Evolutionary conservation across 352 stramenopile species (phyloP), one percentile per base, ranked within the genome.

Genomic region (Globisporangium nunn): DNA sequence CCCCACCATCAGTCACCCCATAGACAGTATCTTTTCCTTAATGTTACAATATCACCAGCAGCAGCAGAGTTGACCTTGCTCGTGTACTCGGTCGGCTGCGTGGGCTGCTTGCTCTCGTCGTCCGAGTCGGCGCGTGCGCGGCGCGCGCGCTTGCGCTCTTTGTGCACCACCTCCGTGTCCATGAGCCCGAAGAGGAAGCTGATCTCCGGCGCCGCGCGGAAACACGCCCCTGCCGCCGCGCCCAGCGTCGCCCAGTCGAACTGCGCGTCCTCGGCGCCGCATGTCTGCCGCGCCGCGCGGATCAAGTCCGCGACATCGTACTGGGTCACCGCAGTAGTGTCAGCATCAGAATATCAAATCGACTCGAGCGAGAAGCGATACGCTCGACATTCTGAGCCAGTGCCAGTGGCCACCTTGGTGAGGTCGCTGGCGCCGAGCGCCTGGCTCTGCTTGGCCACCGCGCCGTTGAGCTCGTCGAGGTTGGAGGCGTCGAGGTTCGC

Each of bases 401-500:
- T n/a, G n/a, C n/a, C n/a, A n/a, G n/a, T n/a, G n/a, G n/a, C n/a
- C 47, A 77, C 73, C 66, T 93, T 90, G 52, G 79, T 90, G 28
- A 90, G 59, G 55, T 93, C 80, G 53, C 77, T 91, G 0, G 82
- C 71, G 15, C 80, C 75, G 33, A 93, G 62, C 1, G 78, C 70
- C 49, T 90, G 72, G 5, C 74, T 84, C 68, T 93, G 82, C 60
- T 91, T 91, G 35, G 72, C 66, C 11, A 93, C 76, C 0, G 81
- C 78, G 39, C 75, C 72, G 59, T 90, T 93, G 44, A 93, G 75
- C 54, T 93, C 82, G 58, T 93, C 82, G 41, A 93, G 68, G 55
- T 93, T 93, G 39, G 66, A 85, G 18, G 82, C 82, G 52, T 93
- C 82, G 50, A 93, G 54, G 59, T 93, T 93, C 49, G 82, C 82